phyloP scores from a whole-genome alignment of 2,329 filamentous ascomycete species.

The Penicillium glabrum region DNA sequence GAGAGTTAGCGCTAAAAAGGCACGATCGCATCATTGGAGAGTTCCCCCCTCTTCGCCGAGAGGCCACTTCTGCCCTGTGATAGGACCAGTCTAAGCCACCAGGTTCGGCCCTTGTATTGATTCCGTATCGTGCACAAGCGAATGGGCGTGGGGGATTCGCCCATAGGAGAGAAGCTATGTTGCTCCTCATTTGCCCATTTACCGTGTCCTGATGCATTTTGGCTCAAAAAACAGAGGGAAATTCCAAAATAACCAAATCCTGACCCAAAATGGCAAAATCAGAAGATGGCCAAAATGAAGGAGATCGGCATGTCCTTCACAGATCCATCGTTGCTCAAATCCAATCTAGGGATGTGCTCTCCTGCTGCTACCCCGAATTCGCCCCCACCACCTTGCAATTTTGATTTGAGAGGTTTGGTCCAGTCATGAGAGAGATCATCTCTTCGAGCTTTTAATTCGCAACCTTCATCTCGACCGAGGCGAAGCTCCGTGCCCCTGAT shows the following conservation, averaged over 20 bases:
- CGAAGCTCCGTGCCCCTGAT: conserved; percentile 12
- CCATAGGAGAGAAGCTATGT: conserved; percentile 18
- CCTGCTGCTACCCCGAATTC: conserved; percentile 3
- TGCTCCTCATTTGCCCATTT: conserved; percentile 23
- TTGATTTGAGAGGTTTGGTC: background rate
- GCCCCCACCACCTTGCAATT: background rate
- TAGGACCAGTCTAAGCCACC: conserved; percentile 15
- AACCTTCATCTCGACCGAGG: conserved; percentile 6
- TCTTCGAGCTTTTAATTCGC: conserved; percentile 12
- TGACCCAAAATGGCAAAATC: background rate
- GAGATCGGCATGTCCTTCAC: conserved; percentile 21
- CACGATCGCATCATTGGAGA: conserved; percentile 19
- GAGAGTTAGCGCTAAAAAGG: conserved; percentile 15
- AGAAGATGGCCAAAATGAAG: background rate
- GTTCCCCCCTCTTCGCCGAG: conserved; percentile 13
- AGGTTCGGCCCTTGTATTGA: conserved; percentile 27
- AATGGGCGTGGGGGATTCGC: conserved; percentile 19
- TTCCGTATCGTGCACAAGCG: conserved; percentile 13
- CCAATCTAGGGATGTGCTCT: conserved; percentile 16
- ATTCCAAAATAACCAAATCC: background rate
- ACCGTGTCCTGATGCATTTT: conserved; percentile 21
- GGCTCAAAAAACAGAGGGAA: background rate
- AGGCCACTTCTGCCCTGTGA: conserved; percentile 15
- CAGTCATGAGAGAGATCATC: conserved; percentile 15
- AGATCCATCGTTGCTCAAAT: conserved; percentile 10